phyloP scores from a whole-genome alignment of 192 early-diverging fungal species.

The Phlyctochytrium planicorne region DNA sequence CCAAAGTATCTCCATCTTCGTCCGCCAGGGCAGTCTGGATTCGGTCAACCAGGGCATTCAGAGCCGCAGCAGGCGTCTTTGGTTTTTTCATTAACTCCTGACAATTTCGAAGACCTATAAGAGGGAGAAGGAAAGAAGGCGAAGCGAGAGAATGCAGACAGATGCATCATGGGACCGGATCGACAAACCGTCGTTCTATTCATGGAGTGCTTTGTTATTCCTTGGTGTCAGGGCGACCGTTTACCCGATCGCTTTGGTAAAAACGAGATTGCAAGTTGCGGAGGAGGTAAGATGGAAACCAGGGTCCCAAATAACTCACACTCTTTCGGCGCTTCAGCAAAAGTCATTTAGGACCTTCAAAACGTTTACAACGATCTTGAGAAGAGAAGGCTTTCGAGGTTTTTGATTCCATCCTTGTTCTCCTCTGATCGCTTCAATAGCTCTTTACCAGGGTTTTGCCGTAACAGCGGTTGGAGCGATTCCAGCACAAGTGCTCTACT shows the following conservation, averaged over 20 bases:
- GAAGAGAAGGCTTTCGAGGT: constrained; percentile 31
- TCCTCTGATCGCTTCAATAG: not conserved
- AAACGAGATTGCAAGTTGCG: constrained; percentile 27
- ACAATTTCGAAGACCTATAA: too few relatives aligned
- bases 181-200: constrained; percentile 20
- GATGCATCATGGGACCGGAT: constrained; percentile 5
- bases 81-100: not conserved
- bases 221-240: constrained; percentile 17
- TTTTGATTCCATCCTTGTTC: not conserved
- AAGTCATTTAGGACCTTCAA: constrained; percentile 10
- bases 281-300: constrained; percentile 10
- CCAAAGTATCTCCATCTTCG: not conserved
- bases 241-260: constrained; percentile 26
- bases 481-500: constrained; percentile 30
- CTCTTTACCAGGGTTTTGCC: constrained; percentile 32
- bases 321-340: constrained; percentile 10
- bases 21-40: not conserved
- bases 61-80: not conserved
- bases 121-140: not conserved
- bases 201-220: constrained; percentile 19
- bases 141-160: not conserved
- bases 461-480: constrained; percentile 28
- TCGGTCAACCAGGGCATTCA: not conserved
- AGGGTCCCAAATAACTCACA: not conserved
- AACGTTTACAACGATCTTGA: constrained; percentile 12